Evolutionary conservation across 176 grass and related monocot species (phyloP), one percentile per base, ranked within the genome.

Genomic region (Raddia distichophylla): DNA sequence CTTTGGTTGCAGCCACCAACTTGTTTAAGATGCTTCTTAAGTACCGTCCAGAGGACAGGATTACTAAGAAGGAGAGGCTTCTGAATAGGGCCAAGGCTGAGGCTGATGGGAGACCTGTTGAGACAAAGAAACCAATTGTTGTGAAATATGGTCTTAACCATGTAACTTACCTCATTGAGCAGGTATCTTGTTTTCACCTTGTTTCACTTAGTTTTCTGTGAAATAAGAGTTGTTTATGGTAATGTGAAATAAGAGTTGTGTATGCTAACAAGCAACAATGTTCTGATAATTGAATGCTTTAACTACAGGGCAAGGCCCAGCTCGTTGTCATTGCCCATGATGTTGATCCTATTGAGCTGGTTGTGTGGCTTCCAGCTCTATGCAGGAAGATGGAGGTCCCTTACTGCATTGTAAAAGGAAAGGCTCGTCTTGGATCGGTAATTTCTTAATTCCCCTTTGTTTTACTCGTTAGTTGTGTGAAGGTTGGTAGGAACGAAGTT

Each of bases 141-240:
- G 91, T 93, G 9, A 93, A 93, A 74, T 93, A 93, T 90, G 91
- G 88, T 10, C 91, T 93, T 40, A 93, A 93, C 82, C 91, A 93
- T 83, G 91, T 93, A 5, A 93, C 91, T 55, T 93, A 90, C 69
- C 91, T 93, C 64, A 93, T 93, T 34, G 91, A 93, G 48, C 91
- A 93, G 88, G 91, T 93, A 86, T 50, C 17, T 35, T n/a, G 3
- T 7, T 35, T 8, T 13, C 32, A 13, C 19, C 52, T 53, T 14
- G 16, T 50, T 73, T 73, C 6, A 68, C 48, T 3, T 13, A 43
- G n/a, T 1, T 74, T 22, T 3, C 47, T 1, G 2, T 22, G 10
- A 7, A 58, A 51, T 49, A 2, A 78, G 9, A 5, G 54, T 0
- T 63, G 7, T 69, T 43, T 2, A 20, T 52, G 27, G 14, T 3